Conservation (phyloP, 371 early-diverging fungal genomes). For the Apophysomyces ossiformis region DNA sequence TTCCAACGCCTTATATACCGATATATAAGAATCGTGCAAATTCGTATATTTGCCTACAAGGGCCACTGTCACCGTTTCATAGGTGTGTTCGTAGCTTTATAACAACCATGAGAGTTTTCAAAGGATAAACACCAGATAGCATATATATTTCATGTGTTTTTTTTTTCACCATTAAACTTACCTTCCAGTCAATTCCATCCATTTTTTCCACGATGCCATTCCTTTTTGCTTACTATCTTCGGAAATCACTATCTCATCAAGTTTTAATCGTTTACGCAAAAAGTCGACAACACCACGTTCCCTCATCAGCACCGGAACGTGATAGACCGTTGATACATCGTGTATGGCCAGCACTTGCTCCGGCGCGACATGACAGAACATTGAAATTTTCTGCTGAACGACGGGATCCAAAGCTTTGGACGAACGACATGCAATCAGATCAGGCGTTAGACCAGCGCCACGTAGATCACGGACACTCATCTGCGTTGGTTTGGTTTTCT, state of each 20-base stretch:
- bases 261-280: conserved; percentile 80
- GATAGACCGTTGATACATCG: conserved; percentile 95
- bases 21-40: conserved; percentile 96
- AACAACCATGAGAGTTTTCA: too few relatives aligned
- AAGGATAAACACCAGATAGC: not conserved
- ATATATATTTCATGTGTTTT: not conserved
- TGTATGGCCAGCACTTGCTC: conserved; percentile 92
- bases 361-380: conserved; percentile 97
- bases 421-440: conserved; percentile 97
- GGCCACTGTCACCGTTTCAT: conserved; percentile 91
- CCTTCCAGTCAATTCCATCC: conserved; percentile 81
- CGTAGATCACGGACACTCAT: conserved; percentile 93
- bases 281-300: conserved; percentile 85
- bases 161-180: conserved; percentile 17
- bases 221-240: conserved; percentile 62
- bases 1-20: conserved; percentile 95
- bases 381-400: conserved; percentile 92
- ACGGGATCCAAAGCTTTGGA: conserved; percentile 78
- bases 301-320: conserved; percentile 92
- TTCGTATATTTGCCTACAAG: conserved; percentile 97
- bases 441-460: conserved; percentile 94
- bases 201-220: conserved; percentile 72
- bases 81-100: conserved; percentile 76
- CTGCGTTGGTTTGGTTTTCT: conserved; percentile 99
- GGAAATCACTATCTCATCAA: conserved; percentile 62